Conservation (phyloP, 805 yeast species). For the Cephaloascus fragrans region DNA sequence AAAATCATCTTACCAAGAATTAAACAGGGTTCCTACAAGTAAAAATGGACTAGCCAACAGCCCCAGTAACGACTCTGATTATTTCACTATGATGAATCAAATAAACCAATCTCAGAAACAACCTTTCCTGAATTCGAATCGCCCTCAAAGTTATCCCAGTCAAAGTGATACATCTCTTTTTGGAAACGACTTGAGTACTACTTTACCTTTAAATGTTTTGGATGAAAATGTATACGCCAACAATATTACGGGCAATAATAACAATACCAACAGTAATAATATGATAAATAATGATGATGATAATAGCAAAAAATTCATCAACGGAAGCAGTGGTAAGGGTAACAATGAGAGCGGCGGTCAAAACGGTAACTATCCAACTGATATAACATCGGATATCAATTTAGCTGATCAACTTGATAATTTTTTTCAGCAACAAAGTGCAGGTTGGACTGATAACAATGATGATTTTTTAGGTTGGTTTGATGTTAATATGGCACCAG, state of each 20-base stretch:
- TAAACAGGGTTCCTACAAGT: no score
- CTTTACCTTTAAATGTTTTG: background rate
- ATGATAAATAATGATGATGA: conserved; percentile 1
- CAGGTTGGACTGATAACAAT: conserved; percentile 77
- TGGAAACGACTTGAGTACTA: background rate
- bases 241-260: conserved; percentile 2
- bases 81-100: background rate
- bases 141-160: background rate
- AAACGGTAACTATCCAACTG: background rate
- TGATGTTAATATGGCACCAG: conserved; percentile 68
- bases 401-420: conserved; percentile 33
- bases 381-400: conserved; percentile 2
- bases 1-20: no score
- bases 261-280: conserved; percentile 4
- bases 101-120: background rate
- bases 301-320: conserved; percentile 1
- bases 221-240: background rate
- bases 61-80: background rate
- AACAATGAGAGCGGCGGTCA: background rate
- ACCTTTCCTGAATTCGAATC: no score
- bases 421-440: conserved; percentile 73
- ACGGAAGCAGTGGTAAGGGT: background rate
- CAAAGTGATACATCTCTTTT: background rate
- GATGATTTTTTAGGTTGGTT: conserved; percentile 95
- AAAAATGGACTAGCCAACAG: background rate